Conservation (phyloP, 225 moss, liverwort and hornwort genomes). For the Marchantia polymorpha region DNA sequence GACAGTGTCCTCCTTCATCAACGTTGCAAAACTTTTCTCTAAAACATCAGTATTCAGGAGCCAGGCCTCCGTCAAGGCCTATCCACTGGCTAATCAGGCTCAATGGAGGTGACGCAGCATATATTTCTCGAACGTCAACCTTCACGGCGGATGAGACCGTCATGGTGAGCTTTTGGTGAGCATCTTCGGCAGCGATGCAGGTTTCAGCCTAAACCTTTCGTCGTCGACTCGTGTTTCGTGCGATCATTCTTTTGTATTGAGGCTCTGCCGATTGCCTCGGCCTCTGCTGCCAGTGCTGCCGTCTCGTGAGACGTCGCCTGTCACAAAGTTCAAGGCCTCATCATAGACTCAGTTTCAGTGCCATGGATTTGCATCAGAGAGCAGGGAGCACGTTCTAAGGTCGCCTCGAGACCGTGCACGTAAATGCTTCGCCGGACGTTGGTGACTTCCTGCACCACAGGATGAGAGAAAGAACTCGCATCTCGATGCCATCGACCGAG, state of each 20-base stretch:
- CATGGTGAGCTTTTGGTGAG: neutral
- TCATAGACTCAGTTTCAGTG: neutral
- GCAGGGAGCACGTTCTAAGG: too few relatives aligned
- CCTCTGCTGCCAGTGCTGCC: neutral
- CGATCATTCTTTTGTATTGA: neutral
- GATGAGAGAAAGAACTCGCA: too few relatives aligned
- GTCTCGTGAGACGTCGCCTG: neutral
- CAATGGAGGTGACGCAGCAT: neutral
- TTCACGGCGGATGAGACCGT: neutral
- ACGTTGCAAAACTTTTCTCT: slow-evolving; percentile 27
- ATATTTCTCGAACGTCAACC: neutral
- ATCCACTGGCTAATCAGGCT: slow-evolving; percentile 22
- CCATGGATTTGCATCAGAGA: too few relatives aligned
- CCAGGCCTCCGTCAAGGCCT: slow-evolving; percentile 41
- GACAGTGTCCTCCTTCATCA: slow-evolving; percentile 31
- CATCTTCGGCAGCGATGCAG: neutral
- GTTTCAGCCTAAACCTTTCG: neutral
- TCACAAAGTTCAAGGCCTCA: neutral
- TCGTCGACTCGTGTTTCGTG: neutral
- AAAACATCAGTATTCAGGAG: slow-evolving; percentile 42
- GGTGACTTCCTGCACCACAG: too few relatives aligned
- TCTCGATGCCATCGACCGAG: too few relatives aligned
- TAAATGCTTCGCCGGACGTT: too few relatives aligned
- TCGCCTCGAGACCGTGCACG: too few relatives aligned
- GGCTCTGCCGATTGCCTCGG: neutral